Conservation (phyloP, 164 flowering plant genomes). For the Liquidambar formosana region DNA sequence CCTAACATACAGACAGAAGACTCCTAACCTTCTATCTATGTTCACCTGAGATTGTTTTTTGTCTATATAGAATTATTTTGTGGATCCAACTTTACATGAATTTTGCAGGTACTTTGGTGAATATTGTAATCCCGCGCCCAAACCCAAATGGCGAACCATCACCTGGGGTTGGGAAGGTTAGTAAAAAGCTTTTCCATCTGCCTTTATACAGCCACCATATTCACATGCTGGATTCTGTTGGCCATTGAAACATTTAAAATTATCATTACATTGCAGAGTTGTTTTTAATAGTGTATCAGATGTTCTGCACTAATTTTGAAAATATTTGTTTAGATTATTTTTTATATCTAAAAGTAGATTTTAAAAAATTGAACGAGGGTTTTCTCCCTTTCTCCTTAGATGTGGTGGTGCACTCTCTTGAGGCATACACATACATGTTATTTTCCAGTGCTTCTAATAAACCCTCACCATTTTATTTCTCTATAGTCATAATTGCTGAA, state of each 20-base stretch:
- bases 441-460: too few relatives aligned
- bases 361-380: too few relatives aligned
- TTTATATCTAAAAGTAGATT: too few relatives aligned
- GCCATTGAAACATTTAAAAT: background rate
- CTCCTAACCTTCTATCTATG: conserved; percentile 29
- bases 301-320: too few relatives aligned
- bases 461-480: too few relatives aligned
- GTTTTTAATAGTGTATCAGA: too few relatives aligned
- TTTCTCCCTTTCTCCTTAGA: too few relatives aligned
- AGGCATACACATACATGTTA: too few relatives aligned
- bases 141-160: conserved; percentile 57
- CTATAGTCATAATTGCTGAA: too few relatives aligned
- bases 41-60: conserved; percentile 14
- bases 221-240: background rate
- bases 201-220: too few relatives aligned
- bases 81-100: conserved; percentile 5
- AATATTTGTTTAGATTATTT: too few relatives aligned
- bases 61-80: background rate
- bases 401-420: too few relatives aligned
- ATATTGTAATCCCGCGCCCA: conserved; percentile 89
- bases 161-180: conserved; percentile 95
- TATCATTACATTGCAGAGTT: background rate
- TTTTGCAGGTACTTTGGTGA: conserved; percentile 76
- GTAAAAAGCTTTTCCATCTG: conserved; percentile 11
- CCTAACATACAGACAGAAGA: conserved; percentile 55